These are phyloP conservation scores for Chrysoporthe austroafricana DNA, from an alignment of 2,329 filamentous ascomycete species.

Conservation along the genomic window DNA sequence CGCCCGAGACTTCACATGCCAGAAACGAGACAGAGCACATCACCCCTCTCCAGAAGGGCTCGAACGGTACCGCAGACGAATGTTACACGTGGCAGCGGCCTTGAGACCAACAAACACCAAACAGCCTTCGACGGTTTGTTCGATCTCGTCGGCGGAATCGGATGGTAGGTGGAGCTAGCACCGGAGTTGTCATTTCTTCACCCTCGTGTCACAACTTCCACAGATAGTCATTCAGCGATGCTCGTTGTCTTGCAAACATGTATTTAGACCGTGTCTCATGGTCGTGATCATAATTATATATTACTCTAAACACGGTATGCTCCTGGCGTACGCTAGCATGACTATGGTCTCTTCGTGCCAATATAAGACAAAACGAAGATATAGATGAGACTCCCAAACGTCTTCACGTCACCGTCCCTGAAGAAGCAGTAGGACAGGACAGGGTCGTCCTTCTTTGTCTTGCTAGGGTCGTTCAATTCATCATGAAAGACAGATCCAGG, in stretches of 20 bases:
- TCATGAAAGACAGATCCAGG: slow-evolving; percentile 17
- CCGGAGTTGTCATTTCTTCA: no score
- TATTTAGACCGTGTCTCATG: not conserved
- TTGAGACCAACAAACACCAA: no score
- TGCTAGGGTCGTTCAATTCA: slow-evolving; percentile 15
- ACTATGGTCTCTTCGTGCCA: slow-evolving; percentile 22
- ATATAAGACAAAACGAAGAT: slow-evolving; percentile 28
- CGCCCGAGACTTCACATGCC: no score
- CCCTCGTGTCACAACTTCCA: not conserved
- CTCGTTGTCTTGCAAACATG: not conserved
- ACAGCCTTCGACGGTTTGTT: no score
- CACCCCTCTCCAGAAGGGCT: no score
- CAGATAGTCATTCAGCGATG: not conserved
- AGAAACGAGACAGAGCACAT: no score
- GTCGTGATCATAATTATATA: slow-evolving; percentile 24
- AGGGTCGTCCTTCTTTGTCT: slow-evolving; percentile 5
- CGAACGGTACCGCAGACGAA: no score
- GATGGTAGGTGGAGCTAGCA: no score
- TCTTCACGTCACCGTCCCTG: slow-evolving; percentile 1
- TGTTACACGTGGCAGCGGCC: no score
- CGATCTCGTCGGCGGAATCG: no score
- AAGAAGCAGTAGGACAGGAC: slow-evolving; percentile 11
- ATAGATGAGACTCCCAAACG: not conserved
- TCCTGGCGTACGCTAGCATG: slow-evolving; percentile 12
- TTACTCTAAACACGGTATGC: slow-evolving; percentile 22